Base-by-base conservation (phyloP, 2,329 filamentous ascomycete genomes). In the Alternaria solani region DNA sequence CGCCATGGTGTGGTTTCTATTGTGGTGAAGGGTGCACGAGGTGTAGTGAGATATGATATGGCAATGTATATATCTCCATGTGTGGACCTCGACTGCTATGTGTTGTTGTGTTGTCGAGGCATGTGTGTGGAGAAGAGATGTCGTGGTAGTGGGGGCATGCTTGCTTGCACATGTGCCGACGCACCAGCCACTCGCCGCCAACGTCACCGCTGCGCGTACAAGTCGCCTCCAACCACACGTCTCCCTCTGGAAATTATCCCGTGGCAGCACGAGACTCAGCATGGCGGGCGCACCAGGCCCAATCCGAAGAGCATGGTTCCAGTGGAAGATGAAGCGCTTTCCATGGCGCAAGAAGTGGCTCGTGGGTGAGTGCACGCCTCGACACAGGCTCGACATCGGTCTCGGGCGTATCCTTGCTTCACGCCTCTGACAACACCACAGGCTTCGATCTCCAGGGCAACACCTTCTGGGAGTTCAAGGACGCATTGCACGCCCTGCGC, bases 381-480 rank as follows among this genome's bases (percentile, higher is more conserved):
- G 11, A 54, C 52, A 30, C 34, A n/a, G 46, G 36, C 18, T 32
- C 49, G 11, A 54, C 52, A 30, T 39, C 14, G 46, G 36, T 20
- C 46, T 49, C 39, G 52, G 53, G 49, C 16, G 48, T 46, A 53
- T 59, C 57, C 47, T 48, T 57, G 48, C 56, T 57, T 46, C 46
- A 28, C 16, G 47, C 25, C 38, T 49, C 53, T 61, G 54, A 72
- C 62, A 43, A 16, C 18, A 8, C 60, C 39, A 34, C 69, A 88
- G 87, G 87, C 71, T 81, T 83, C 66, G 87, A 90, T 75, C 81
- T 90, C 48, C 75, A 82, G 20, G 87, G 87, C 62, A 89, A 89
- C 76, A 89, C 87, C 9, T 90, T 85, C 75, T 90, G 87, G 87
- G 87, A 89, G 70, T 89, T 89, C 76, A 86, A 85, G 70, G 86